Evolutionary conservation across 2,329 filamentous ascomycete species (phyloP).

Genomic region (Fusarium falciforme): DNA sequence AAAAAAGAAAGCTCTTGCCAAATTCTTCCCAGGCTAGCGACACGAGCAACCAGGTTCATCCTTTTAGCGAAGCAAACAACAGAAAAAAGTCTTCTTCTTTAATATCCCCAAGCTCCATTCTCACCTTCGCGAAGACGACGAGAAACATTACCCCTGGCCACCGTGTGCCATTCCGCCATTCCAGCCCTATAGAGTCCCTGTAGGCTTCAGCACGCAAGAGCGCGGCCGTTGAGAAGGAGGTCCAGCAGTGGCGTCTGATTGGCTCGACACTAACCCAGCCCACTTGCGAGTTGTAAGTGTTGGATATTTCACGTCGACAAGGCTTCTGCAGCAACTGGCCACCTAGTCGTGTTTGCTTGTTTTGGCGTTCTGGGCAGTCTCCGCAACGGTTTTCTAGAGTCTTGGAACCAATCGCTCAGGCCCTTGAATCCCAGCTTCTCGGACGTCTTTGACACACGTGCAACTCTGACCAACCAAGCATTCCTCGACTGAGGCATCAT

Average conservation of each 20-base stretch:
- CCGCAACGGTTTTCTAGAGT: conserved; percentile 6
- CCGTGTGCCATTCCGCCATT: conserved; percentile 3
- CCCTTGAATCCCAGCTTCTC: conserved; percentile 5
- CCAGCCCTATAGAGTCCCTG: conserved; percentile 7
- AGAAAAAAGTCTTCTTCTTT: conserved; percentile 22
- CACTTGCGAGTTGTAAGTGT: conserved; percentile 24
- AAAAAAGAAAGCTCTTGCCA: conserved; percentile 35
- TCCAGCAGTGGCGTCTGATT: conserved; percentile 7
- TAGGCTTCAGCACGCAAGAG: conserved; percentile 11
- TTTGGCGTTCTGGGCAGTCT: conserved; percentile 15
- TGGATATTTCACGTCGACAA: conserved; percentile 13
- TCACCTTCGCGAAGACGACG: conserved; percentile 1
- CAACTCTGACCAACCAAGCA: conserved; percentile 17
- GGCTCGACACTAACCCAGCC: conserved; percentile 2
- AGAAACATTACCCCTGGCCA: neutral
- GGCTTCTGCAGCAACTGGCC: conserved; percentile 1
- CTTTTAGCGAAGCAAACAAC: conserved; percentile 24
- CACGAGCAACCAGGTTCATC: conserved; percentile 17
- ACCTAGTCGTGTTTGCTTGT: conserved; percentile 26
- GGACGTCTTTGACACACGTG: conserved; percentile 5
- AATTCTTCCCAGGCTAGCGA: conserved; percentile 21
- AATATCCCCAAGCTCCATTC: conserved; percentile 4
- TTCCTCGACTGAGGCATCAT: conserved; percentile 19
- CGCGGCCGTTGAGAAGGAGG: conserved; percentile 13
- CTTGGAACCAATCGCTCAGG: conserved; percentile 10